Evolutionary conservation across 176 grass and related monocot species (phyloP).

Genomic region (Ensete glaucum): DNA sequence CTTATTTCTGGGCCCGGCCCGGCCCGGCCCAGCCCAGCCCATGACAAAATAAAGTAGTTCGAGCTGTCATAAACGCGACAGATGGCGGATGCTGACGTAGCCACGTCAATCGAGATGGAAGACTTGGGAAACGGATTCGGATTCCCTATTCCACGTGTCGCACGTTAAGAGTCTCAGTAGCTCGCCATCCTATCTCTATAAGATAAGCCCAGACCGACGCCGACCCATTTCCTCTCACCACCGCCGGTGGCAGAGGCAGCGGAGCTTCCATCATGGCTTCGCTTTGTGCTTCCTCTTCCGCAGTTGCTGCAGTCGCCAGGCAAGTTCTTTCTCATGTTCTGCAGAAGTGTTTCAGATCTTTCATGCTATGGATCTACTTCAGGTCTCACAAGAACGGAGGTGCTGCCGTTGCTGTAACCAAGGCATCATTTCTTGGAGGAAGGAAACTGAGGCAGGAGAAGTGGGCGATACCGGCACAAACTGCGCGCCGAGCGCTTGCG

Average conservation of each 20-base stretch:
- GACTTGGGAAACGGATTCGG: not conserved
- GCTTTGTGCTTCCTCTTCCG: slow-evolving; percentile 66
- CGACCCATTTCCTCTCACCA: too few relatives aligned
- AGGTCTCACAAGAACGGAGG: slow-evolving; percentile 29
- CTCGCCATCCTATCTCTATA: not conserved
- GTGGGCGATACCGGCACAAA: slow-evolving; percentile 1
- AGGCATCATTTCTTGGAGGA: slow-evolving; percentile 53
- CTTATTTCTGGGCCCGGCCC: too few relatives aligned
- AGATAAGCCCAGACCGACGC: not conserved
- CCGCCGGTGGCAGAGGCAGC: not conserved
- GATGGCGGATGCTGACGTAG: not conserved
- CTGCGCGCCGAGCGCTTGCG: slow-evolving; percentile 35
- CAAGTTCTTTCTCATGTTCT: not conserved
- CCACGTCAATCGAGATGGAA: not conserved
- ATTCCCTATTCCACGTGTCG: slow-evolving; percentile 1
- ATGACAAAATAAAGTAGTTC: too few relatives aligned
- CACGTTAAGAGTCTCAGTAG: too few relatives aligned
- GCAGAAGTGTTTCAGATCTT: not conserved
- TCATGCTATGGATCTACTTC: not conserved
- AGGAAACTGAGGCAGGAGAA: slow-evolving; percentile 35
- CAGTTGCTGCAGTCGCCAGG: slow-evolving; percentile 61
- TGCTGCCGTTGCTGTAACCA: slow-evolving; percentile 24
- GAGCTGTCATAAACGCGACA: not conserved
- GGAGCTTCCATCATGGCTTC: slow-evolving; percentile 30
- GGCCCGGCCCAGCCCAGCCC: too few relatives aligned